Base-by-base conservation (phyloP, 495 filamentous ascomycete genomes). In the Annulohypoxylon maeteangense region DNA sequence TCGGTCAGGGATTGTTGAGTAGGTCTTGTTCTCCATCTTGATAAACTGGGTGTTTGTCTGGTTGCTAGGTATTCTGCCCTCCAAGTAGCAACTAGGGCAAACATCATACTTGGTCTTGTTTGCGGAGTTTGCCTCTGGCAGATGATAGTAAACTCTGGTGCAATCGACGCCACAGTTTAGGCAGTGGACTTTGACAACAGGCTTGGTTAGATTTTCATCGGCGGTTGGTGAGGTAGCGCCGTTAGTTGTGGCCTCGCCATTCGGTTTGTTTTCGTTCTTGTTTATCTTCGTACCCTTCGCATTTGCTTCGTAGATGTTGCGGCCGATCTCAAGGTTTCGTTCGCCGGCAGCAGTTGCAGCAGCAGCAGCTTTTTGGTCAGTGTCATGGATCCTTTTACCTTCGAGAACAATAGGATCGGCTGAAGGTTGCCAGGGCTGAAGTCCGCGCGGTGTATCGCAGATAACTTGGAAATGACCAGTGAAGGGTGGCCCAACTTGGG, bases 391-490 rank as follows among this genome's bases (percentile, higher is more conserved):
- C 18, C 91, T 93, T 34, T 89, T 82, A 20, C 93, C 91, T 44
- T 83, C 82, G 11, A 79, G 70, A 22, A 93, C 84, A 29, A 87
- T 82, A 12, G 92, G 87, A 75, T 92, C 90, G 0, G 93, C 88
- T 4, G 91, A 91, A 20, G 95, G 95, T 76, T 99, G 95, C 86
- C 93, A 97, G 42, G 94, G 90, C 77, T 98, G 95, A 36, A 99
- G 87, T 16, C 95, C 95, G 31, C 95, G 92, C 50, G 95, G 96
- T 4, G 95, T 98, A 78, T 99, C 95, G 70, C 92, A 94, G 51
- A 93, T 91, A 56, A 98, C 88, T 68, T 93, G 89, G 89, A 98
- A 99, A 81, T 99, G 96, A 40, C 95, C 95, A 1, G 95, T 99
- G 74, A 97, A 97, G 12, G 95, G 96, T 3, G 95, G 96, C 4